Conservation (phyloP, 2,329 filamentous ascomycete species). For the Ceratocystis harringtonii region DNA sequence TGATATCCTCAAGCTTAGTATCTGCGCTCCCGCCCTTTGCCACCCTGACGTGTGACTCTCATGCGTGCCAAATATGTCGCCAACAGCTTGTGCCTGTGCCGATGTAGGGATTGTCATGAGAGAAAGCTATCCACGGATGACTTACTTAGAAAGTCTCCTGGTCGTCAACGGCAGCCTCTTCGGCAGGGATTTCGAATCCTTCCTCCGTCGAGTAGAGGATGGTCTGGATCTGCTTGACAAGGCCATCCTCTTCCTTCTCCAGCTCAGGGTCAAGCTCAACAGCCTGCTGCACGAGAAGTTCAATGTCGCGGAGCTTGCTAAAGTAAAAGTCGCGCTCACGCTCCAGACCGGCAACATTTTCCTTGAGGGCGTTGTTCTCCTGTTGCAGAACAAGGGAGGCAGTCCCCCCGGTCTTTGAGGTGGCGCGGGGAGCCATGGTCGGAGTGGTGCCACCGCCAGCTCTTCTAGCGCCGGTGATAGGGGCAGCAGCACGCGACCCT, state of each 20-base stretch:
- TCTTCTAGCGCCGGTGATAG: constrained; percentile 34
- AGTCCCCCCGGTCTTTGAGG: constrained; percentile 32
- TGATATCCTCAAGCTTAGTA: background rate
- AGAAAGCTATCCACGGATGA: background rate
- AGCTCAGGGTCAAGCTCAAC: constrained; percentile 85
- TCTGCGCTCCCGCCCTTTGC: background rate
- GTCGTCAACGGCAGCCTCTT: constrained; percentile 56
- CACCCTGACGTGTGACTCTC: background rate
- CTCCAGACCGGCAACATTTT: constrained; percentile 88
- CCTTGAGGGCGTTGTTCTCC: constrained; percentile 81
- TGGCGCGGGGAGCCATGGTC: constrained; percentile 31
- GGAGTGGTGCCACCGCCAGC: constrained; percentile 49
- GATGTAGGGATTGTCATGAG: background rate
- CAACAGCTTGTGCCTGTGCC: background rate
- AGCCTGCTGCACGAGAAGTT: constrained; percentile 82
- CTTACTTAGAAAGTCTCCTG: constrained; percentile 58
- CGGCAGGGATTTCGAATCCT: constrained; percentile 77
- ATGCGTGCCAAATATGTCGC: background rate
- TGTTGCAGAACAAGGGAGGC: constrained; percentile 56
- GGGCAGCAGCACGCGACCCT: constrained; percentile 34
- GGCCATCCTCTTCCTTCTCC: constrained; percentile 80
- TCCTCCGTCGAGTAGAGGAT: constrained; percentile 96
- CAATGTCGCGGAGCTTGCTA: constrained; percentile 93
- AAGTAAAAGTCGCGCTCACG: constrained; percentile 98
- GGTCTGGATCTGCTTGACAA: constrained; percentile 90